phyloP scores from a whole-genome alignment of 805 yeast genomes.

The Barnettozyma pratensis region DNA sequence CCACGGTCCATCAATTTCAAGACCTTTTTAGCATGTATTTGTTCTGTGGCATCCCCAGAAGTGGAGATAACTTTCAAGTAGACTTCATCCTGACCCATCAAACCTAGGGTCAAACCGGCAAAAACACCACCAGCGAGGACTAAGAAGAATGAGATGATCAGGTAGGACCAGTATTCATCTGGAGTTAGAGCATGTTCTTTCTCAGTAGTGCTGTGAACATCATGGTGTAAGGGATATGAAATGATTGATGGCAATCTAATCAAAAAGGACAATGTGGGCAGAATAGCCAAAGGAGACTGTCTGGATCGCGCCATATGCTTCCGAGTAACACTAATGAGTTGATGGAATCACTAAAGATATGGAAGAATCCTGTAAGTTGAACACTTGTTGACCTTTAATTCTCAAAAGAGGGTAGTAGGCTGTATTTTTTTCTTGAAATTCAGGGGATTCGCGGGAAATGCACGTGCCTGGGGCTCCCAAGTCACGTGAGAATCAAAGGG shows the following conservation, averaged over 20 bases:
- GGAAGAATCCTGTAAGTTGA: too few species aligned
- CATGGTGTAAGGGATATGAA: background rate
- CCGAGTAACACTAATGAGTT: background rate
- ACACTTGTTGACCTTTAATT: too few species aligned
- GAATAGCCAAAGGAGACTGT: background rate
- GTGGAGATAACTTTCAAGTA: constrained; percentile 84
- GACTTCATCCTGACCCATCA: constrained; percentile 98
- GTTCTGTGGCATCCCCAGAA: constrained; percentile 74
- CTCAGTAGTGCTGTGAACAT: background rate
- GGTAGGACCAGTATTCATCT: constrained; percentile 23
- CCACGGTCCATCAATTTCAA: constrained; percentile 70
- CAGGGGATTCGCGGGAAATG: too few species aligned
- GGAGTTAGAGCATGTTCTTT: constrained; percentile 12
- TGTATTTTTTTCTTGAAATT: too few species aligned
- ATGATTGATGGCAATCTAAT: background rate
- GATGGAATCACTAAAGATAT: too few species aligned
- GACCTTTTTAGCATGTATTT: constrained; percentile 65
- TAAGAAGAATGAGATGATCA: constrained; percentile 45
- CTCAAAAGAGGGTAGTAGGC: too few species aligned
- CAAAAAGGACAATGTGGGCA: background rate
- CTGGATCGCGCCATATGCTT: background rate
- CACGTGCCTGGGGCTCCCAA: too few species aligned
- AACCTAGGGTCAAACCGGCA: constrained; percentile 89
- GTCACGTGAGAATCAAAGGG: too few species aligned
- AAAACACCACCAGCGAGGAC: constrained; percentile 84